Percentiles rank a stretch among this genome's conserved stretches.
These are phyloP conservation scores for Fusarium annulatum DNA, from an alignment of 2,329 filamentous ascomycete species.

Conservation along the genomic window DNA sequence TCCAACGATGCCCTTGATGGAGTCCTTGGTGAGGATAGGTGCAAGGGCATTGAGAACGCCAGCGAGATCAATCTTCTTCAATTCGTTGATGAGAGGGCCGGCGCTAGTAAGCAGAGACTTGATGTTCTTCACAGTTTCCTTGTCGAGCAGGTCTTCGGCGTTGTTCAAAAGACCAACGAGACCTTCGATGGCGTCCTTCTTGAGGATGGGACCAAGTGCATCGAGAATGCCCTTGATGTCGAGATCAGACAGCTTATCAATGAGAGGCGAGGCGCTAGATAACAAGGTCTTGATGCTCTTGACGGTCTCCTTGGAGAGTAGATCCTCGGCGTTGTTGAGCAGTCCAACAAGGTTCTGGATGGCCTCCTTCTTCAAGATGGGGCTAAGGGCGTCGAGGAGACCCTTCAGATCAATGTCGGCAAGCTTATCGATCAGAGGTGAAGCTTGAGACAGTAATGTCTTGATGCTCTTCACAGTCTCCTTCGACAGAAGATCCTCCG, in stretches of 20 bases:
- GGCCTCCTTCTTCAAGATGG: conserved; percentile 49
- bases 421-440: conserved; percentile 35
- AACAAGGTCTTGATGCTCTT: conserved; percentile 33
- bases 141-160: conserved; percentile 37
- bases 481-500: conserved; percentile 33
- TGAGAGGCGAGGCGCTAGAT: conserved; percentile 38
- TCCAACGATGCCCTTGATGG: conserved; percentile 47
- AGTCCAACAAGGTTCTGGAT: conserved; percentile 46
- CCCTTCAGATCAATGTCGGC: conserved; percentile 50
- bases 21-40: conserved; percentile 46
- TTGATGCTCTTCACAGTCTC: conserved; percentile 42
- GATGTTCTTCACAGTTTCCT: conserved; percentile 41
- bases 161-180: conserved; percentile 44
- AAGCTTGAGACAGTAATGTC: conserved; percentile 27
- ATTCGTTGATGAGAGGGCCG: conserved; percentile 47
- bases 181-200: conserved; percentile 42
- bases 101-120: conserved; percentile 42
- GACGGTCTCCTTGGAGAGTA: conserved; percentile 33
- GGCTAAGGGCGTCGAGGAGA: conserved; percentile 47
- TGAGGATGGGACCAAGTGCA: conserved; percentile 40
- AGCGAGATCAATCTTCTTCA: conserved; percentile 50
- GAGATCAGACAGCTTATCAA: conserved; percentile 46
- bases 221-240: conserved; percentile 50
- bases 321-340: conserved; percentile 48
- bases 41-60: conserved; percentile 44